Evolutionary conservation across 1,284 basidiomycete species (phyloP), one percentile per base, ranked within the genome.

Genomic region (Pterulicium gracile): DNA sequence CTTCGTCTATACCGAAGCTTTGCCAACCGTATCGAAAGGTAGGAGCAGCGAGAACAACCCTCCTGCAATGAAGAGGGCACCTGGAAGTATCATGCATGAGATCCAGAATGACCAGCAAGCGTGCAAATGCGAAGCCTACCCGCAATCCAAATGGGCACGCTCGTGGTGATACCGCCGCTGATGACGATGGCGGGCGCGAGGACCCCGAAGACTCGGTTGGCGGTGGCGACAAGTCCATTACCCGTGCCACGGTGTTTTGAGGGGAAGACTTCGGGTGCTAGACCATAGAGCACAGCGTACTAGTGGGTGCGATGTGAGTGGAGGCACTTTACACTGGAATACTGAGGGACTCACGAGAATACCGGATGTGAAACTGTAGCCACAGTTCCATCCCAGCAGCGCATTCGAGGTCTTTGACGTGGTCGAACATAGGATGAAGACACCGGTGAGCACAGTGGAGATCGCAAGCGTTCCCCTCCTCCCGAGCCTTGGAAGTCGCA

Each of bases 321-420:
- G 17, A 24, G 17, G 46, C 49, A 7, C 10, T 32, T 7, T n/a
- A 10, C 27, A 7, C 27, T 32, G 10, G 15, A 39, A 39, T 18
- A 39, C n/a, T 15, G n/a, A n/a, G 10, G 7, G 27, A 32, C 27
- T 10, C 7, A 32, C 27, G 27, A 32, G n/a, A 27, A 19, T 10
- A 43, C n/a, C 45, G 20, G 3, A 24, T 19, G 5, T 18, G 20
- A 43, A 12, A 58, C 64, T 47, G 45, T 79, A 81, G 17, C 75
- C 81, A 54, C 81, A 85, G 56, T 85, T 85, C 80, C 79, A 84
- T 22, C 79, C 82, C 18, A 87, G 65, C 24, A 86, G 67, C 22
- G 76, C 70, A 50, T 74, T 66, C 1, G 79, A 79, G 45, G 70
- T 77, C 44, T 73, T 67, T 20, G 81, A 72, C 3, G 79, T 82